A percentile compares a stretch with the other conserved stretches of the same genome.
Conservation (phyloP, 352 stramenopile genomes). For the Elongisporangium undulatum region DNA sequence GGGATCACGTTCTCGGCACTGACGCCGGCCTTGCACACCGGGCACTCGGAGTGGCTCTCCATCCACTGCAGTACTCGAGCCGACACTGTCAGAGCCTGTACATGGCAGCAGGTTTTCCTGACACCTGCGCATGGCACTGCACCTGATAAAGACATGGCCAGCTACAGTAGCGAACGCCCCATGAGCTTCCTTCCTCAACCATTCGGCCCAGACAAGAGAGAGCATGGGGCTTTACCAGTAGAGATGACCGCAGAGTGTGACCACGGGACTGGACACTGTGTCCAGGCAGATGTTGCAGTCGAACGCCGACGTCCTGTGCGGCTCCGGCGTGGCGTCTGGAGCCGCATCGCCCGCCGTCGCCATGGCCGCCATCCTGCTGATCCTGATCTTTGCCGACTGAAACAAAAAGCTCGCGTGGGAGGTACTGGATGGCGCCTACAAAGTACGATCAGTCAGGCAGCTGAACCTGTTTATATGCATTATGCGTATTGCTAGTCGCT, state of each 20-base stretch:
- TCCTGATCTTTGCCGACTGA: not conserved
- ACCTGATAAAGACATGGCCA: constrained; percentile 87
- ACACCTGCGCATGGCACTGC: not conserved
- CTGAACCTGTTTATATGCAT: no score
- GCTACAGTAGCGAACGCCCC: constrained; percentile 19
- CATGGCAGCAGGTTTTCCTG: not conserved
- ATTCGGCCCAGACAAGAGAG: not conserved
- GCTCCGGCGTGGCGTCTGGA: constrained; percentile 7
- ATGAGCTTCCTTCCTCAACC: constrained; percentile 4
- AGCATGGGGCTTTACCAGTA: constrained; percentile 80
- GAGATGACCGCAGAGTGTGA: constrained; percentile 88
- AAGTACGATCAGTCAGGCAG: no score
- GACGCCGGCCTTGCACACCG: constrained; percentile 90
- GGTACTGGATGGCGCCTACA: not conserved
- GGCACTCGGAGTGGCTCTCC: constrained; percentile 76
- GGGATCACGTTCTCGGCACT: constrained; percentile 88
- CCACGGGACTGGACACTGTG: constrained; percentile 77
- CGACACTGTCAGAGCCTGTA: not conserved
- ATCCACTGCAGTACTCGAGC: constrained; percentile 49
- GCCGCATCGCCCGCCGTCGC: not conserved
- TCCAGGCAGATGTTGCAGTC: constrained; percentile 92
- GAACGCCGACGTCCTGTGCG: constrained; percentile 24
- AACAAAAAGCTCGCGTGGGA: not conserved
- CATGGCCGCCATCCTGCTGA: not conserved
- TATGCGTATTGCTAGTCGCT: no score